Conservation (phyloP, 208 protist genomes). For the Crithidia acanthocephali region DNA sequence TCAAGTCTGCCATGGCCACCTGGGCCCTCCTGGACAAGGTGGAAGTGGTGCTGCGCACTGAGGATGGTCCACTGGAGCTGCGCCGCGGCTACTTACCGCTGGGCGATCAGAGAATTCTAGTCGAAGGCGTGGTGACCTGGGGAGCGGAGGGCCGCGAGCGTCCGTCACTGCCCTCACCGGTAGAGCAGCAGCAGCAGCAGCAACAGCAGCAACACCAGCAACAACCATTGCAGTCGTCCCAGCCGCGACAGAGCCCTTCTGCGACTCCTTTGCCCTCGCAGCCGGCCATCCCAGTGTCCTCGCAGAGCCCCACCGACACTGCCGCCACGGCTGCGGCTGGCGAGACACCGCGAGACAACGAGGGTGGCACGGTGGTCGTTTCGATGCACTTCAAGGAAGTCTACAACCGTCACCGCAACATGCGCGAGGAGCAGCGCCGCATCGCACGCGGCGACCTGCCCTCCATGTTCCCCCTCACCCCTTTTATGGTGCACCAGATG, state of each 20-base stretch:
- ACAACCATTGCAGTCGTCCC: background rate
- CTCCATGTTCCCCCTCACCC: constrained; percentile 35
- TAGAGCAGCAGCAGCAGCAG: background rate
- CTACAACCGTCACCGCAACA: constrained; percentile 28
- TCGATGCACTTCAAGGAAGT: constrained; percentile 25
- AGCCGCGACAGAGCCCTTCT: background rate
- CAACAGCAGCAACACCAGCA: background rate
- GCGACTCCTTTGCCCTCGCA: background rate
- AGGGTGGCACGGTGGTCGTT: constrained; percentile 10
- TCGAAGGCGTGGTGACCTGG: constrained; percentile 57
- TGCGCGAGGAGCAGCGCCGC: background rate
- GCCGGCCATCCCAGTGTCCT: background rate
- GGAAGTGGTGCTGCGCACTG: constrained; percentile 24
- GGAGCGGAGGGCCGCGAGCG: constrained; percentile 12
- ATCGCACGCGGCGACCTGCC: background rate
- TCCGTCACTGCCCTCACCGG: background rate
- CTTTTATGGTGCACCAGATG: constrained; percentile 63
- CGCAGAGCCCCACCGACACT: background rate
- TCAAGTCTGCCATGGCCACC: constrained; percentile 13
- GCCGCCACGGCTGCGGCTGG: background rate
- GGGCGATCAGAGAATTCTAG: constrained; percentile 48
- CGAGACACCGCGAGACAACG: background rate
- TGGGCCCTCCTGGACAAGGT: constrained; percentile 28
- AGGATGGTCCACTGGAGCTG: constrained; percentile 44
- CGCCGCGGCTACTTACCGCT: constrained; percentile 55